phyloP scores from a whole-genome alignment of 1,284 basidiomycete species.

The Sporisorium graminicola region DNA sequence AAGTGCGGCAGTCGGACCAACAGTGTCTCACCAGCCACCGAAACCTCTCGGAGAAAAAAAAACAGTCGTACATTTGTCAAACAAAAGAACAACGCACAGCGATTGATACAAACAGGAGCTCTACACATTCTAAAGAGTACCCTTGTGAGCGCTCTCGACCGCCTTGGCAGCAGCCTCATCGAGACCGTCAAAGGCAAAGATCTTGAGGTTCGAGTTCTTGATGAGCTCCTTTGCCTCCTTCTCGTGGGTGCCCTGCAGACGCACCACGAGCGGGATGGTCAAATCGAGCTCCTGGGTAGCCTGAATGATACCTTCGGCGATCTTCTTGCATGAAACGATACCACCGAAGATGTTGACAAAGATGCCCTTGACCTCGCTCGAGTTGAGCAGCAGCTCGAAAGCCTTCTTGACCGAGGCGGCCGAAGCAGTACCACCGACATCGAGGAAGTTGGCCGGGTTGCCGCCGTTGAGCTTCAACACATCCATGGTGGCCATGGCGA shows the following conservation, averaged over 20 bases:
- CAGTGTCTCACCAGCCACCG: too few species aligned
- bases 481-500: conserved; percentile 99
- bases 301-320: conserved; percentile 87
- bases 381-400: conserved; percentile 91
- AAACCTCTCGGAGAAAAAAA: not conserved
- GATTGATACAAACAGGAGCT: not conserved
- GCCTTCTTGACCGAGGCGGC: conserved; percentile 99
- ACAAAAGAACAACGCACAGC: not conserved
- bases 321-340: conserved; percentile 95
- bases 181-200: conserved; percentile 52
- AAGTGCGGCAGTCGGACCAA: too few species aligned
- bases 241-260: conserved; percentile 97
- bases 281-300: conserved; percentile 92
- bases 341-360: conserved; percentile 87
- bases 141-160: conserved; percentile 52
- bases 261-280: conserved; percentile 88
- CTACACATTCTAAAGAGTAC: conserved; percentile 22
- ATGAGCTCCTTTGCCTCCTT: conserved; percentile 87
- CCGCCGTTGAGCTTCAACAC: conserved; percentile 81
- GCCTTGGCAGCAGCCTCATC: conserved; percentile 55
- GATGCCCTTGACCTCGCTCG: conserved; percentile 95
- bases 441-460: conserved; percentile 97
- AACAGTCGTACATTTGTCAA: not conserved
- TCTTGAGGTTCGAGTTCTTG: conserved; percentile 83
- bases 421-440: conserved; percentile 96